Percentiles rank a stretch among this genome's conserved stretches.
Evolutionary conservation across 768 basidiomycete genomes (phyloP).

Genomic region (Leccinellum luteum): DNA sequence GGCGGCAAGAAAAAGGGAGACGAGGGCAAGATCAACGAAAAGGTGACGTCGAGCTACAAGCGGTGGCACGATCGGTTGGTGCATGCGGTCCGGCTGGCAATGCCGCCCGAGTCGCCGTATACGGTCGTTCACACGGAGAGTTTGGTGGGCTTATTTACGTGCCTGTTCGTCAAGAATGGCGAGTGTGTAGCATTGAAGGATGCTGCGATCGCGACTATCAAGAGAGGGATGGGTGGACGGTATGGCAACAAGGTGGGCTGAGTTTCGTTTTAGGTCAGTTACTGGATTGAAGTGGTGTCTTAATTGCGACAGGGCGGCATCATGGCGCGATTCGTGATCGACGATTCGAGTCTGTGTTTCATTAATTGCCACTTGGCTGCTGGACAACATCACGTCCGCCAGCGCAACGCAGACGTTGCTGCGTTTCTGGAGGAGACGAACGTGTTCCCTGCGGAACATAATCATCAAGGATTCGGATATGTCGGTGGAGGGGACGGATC

Average conservation of each 20-base stretch:
- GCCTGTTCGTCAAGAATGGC: conserved; percentile 67
- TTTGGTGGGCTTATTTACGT: conserved; percentile 83
- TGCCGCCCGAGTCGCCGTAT: conserved; percentile 76
- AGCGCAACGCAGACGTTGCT: conserved; percentile 84
- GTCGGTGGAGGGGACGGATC: conserved; percentile 91
- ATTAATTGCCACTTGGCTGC: conserved; percentile 98
- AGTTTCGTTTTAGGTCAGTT: background rate
- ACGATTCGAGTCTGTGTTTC: conserved; percentile 91
- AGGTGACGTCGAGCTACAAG: conserved; percentile 83
- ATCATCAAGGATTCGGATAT: conserved; percentile 62
- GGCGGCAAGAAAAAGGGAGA: conserved; percentile 65
- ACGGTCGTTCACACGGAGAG: conserved; percentile 82
- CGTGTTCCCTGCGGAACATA: conserved; percentile 53
- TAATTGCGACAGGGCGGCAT: conserved; percentile 70
- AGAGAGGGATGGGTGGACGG: conserved; percentile 87
- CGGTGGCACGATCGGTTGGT: conserved; percentile 84
- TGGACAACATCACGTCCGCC: conserved; percentile 78
- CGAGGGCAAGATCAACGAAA: conserved; percentile 58
- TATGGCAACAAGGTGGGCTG: conserved; percentile 92
- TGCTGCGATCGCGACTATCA: conserved; percentile 75
- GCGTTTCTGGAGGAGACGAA: conserved; percentile 82
- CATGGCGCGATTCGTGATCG: conserved; percentile 83
- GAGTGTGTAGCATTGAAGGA: conserved; percentile 63
- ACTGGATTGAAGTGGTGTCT: background rate
- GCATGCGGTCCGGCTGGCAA: conserved; percentile 66